A percentile compares a stretch with the other conserved stretches of the same genome.
Evolutionary conservation across 2,329 filamentous ascomycete species (phyloP).

Genomic region (Pseudogymnoascus pannorum): DNA sequence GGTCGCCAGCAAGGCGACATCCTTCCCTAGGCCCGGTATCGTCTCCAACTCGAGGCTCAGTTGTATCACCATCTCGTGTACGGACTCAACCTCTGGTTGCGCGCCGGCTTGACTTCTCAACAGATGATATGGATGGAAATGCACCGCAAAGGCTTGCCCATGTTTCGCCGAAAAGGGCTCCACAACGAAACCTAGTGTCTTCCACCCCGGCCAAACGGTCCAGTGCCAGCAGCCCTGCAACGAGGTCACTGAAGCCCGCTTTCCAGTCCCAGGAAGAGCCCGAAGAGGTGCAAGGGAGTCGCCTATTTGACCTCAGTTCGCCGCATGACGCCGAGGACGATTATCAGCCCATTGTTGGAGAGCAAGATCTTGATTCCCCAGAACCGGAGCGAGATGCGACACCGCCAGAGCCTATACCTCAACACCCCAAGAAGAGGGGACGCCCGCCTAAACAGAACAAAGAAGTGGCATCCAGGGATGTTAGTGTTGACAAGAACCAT

Average conservation of each 20-base stretch:
- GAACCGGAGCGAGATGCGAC: neutral
- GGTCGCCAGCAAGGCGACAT: slow-evolving; percentile 29
- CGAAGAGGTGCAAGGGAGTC: neutral
- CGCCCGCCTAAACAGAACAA: slow-evolving; percentile 14
- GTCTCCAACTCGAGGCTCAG: slow-evolving; percentile 24
- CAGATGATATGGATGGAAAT: slow-evolving; percentile 16
- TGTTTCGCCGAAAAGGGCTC: slow-evolving; percentile 5
- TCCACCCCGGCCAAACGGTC: neutral
- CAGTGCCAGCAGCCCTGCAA: neutral
- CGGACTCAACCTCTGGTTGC: slow-evolving; percentile 22
- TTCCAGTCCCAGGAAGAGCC: neutral
- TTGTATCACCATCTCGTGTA: slow-evolving; percentile 21
- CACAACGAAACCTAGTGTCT: slow-evolving; percentile 17
- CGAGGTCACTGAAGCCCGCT: neutral
- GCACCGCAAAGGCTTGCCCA: slow-evolving; percentile 4
- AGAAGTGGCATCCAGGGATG: slow-evolving; percentile 14
- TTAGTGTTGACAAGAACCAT: slow-evolving; percentile 29
- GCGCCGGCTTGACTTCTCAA: slow-evolving; percentile 28
- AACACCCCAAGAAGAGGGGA: slow-evolving; percentile 20
- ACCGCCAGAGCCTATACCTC: slow-evolving; percentile 14
- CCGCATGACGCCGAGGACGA: neutral
- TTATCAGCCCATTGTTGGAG: neutral
- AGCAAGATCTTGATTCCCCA: neutral
- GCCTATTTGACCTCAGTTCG: slow-evolving; percentile 5
- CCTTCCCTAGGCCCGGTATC: slow-evolving; percentile 26